Conservation (phyloP, 2,329 filamentous ascomycete genomes). For the Ceratocystiopsis minuta region DNA sequence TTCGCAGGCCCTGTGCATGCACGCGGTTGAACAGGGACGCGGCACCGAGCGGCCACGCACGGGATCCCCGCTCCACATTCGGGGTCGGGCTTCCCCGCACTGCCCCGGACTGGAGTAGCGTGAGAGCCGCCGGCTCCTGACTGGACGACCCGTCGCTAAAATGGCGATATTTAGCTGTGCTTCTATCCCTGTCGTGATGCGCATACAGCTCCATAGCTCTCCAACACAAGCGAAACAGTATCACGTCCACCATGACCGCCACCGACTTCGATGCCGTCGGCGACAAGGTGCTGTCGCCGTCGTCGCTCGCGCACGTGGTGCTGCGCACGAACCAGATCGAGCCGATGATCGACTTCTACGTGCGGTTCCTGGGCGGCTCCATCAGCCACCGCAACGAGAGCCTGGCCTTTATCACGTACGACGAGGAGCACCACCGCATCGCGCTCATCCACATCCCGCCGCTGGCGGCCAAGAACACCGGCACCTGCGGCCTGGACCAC, state of each 20-base stretch:
- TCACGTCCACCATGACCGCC: not conserved
- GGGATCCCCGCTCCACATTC: not conserved
- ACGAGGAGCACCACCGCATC: slow-evolving; percentile 29
- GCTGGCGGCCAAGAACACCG: slow-evolving; percentile 7
- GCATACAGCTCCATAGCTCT: no score
- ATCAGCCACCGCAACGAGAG: slow-evolving; percentile 11
- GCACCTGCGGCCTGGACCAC: slow-evolving; percentile 20
- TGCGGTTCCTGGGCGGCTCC: slow-evolving; percentile 18
- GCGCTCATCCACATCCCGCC: slow-evolving; percentile 18
- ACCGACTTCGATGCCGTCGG: slow-evolving; percentile 1
- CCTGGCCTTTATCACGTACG: slow-evolving; percentile 24
- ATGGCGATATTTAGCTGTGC: no score
- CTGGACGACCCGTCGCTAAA: no score
- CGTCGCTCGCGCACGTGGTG: slow-evolving; percentile 4
- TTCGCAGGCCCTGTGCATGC: no score
- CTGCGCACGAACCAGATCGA: slow-evolving; percentile 10
- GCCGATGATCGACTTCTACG: slow-evolving; percentile 19
- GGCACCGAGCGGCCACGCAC: no score
- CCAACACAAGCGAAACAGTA: not conserved
- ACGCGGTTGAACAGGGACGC: no score
- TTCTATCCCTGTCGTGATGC: no score
- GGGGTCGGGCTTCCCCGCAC: not conserved
- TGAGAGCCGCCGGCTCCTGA: no score
- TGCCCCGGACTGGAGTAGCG: no score
- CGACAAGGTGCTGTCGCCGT: slow-evolving; percentile 1